Evolutionary conservation across 208 protist genomes (phyloP).

Genomic region (Trypanosoma theileri): DNA sequence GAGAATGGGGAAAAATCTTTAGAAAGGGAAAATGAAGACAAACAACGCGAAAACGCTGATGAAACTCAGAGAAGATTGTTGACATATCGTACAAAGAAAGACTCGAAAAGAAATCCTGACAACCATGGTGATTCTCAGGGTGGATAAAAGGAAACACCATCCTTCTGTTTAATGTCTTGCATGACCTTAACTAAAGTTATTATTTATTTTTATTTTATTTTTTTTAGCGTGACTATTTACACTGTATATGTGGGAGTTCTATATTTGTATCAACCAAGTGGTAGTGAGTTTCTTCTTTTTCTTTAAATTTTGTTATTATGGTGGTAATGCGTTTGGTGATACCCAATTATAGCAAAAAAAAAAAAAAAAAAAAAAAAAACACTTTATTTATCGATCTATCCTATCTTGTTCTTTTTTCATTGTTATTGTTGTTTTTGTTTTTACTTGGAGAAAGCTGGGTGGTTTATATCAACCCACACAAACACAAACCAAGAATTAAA

Average conservation of each 20-base stretch:
- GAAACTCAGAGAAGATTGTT: not conserved
- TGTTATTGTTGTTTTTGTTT: conserved; percentile 13
- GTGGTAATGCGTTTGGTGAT: no score
- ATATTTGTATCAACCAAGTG: no score
- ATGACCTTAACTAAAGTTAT: not conserved
- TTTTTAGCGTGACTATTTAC: not conserved
- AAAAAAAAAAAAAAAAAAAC: no score
- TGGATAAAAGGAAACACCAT: not conserved
- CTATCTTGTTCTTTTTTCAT: no score
- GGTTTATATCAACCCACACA: not conserved
- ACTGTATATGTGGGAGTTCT: no score
- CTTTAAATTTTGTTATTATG: no score
- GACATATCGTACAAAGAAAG: not conserved
- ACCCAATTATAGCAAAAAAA: no score
- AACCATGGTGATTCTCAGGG: not conserved
- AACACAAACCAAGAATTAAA: no score
- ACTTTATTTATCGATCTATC: no score
- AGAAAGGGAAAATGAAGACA: not conserved
- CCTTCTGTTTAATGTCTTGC: not conserved
- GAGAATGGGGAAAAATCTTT: not conserved
- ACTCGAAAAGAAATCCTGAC: not conserved
- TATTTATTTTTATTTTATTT: conserved; percentile 3
- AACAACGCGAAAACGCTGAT: not conserved
- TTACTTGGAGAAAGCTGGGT: not conserved
- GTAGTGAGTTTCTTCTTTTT: no score